These are phyloP conservation scores for Paratrimastix pyriformis DNA, from an alignment of 78 protist species.

Conservation along the genomic window DNA sequence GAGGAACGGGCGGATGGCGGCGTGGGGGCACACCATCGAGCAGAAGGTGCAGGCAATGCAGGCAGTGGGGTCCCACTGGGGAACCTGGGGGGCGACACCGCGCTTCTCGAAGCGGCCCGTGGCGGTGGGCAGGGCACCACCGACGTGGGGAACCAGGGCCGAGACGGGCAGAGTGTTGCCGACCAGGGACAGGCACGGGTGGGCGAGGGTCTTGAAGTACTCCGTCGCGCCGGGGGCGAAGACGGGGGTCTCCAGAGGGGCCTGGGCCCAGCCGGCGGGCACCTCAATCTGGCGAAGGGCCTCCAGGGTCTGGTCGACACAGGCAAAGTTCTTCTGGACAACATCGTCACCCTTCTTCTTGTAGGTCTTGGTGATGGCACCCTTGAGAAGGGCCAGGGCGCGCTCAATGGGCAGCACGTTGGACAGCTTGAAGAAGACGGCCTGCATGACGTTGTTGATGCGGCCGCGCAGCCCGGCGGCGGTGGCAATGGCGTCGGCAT, in stretches of 20 bases:
- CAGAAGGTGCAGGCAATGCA: slow-evolving; percentile 58
- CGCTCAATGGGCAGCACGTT: slow-evolving; percentile 45
- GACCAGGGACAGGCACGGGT: neutral
- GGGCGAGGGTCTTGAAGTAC: slow-evolving; percentile 6
- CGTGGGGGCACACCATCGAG: slow-evolving; percentile 53
- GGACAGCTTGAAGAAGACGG: slow-evolving; percentile 53
- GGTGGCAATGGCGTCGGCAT: slow-evolving; percentile 45
- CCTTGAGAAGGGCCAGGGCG: slow-evolving; percentile 45
- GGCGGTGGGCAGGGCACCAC: slow-evolving; percentile 34
- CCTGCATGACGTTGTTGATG: slow-evolving; percentile 63
- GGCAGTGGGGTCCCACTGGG: slow-evolving; percentile 29
- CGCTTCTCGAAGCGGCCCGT: slow-evolving; percentile 48
- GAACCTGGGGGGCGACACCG: slow-evolving; percentile 32
- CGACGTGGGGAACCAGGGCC: slow-evolving; percentile 5
- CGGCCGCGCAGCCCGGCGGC: slow-evolving; percentile 30
- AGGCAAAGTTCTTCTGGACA: slow-evolving; percentile 38
- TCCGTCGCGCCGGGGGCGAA: slow-evolving; percentile 8
- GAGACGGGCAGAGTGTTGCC: slow-evolving; percentile 46
- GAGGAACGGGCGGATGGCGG: slow-evolving; percentile 48
- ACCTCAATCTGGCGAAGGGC: neutral
- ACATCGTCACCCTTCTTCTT: slow-evolving; percentile 42
- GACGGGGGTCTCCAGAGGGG: neutral
- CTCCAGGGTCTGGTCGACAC: neutral
- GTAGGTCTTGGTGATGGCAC: slow-evolving; percentile 35
- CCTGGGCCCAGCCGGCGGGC: neutral